Conservation (phyloP, 345 rosid species). For the Nasturtium officinale region DNA sequence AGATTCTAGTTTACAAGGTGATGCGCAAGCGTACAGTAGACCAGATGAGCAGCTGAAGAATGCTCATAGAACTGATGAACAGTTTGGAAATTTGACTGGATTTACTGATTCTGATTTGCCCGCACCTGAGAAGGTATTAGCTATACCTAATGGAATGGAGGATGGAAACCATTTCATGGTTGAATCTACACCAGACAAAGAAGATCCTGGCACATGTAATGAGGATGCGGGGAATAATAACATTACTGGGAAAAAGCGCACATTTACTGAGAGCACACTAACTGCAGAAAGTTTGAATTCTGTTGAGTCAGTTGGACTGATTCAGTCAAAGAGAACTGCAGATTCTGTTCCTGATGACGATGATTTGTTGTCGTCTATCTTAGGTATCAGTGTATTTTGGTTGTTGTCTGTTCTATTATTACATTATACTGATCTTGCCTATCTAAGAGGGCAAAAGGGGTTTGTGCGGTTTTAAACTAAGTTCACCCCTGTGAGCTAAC, state of each 20-base stretch:
- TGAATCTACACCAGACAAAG: conserved; percentile 70
- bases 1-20: conserved; percentile 49
- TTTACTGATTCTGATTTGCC: conserved; percentile 53
- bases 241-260: conserved; percentile 73
- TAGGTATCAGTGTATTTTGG: conserved; percentile 57
- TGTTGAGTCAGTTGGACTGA: conserved; percentile 66
- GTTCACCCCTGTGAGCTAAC: conserved; percentile 10
- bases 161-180: conserved; percentile 54
- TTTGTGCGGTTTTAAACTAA: conserved; percentile 8
- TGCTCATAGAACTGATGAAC: conserved; percentile 45
- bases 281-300: conserved; percentile 69
- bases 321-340: conserved; percentile 57
- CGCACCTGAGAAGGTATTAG: conserved; percentile 79
- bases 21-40: conserved; percentile 43
- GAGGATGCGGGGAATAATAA: conserved; percentile 47
- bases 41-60: conserved; percentile 46
- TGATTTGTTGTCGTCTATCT: conserved; percentile 88
- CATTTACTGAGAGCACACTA: conserved; percentile 70
- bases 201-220: conserved; percentile 46
- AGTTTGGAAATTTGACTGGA: conserved; percentile 44
- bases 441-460: conserved; percentile 1
- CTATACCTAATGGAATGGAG: conserved; percentile 51
- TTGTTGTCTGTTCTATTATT: conserved; percentile 9
- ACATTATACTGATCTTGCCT: conserved; percentile 15
- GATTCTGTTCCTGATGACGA: conserved; percentile 91